Evolutionary conservation across 257 asterid species (phyloP).

Genomic region (Penstemon barbatus): DNA sequence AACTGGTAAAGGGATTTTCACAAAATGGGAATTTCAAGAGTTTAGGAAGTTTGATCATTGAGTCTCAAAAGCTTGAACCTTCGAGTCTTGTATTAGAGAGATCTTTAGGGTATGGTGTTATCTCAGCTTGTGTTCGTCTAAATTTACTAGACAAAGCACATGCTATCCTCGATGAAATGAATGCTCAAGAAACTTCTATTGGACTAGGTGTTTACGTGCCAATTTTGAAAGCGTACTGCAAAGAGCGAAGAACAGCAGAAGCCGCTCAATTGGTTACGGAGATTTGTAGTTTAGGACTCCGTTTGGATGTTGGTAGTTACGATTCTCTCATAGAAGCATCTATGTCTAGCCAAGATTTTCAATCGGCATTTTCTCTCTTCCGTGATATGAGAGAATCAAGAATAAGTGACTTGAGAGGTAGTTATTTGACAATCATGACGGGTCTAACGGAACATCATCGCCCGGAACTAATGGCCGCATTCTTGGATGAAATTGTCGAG

Average conservation of each 20-base stretch:
- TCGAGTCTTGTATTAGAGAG: slow-evolving; percentile 50
- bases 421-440: slow-evolving; percentile 92
- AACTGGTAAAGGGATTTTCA: slow-evolving; percentile 60
- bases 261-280: slow-evolving; percentile 86
- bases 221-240: slow-evolving; percentile 72
- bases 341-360: slow-evolving; percentile 92
- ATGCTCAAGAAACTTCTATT: slow-evolving; percentile 59
- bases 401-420: slow-evolving; percentile 54
- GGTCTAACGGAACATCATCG: slow-evolving; percentile 93
- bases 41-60: slow-evolving; percentile 61
- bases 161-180: slow-evolving; percentile 77
- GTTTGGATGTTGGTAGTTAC: slow-evolving; percentile 55
- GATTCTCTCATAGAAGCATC: slow-evolving; percentile 84
- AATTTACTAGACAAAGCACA: slow-evolving; percentile 77
- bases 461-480: slow-evolving; percentile 92
- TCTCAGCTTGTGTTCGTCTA: slow-evolving; percentile 64
- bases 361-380: slow-evolving; percentile 84
- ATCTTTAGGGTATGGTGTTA: slow-evolving; percentile 72
- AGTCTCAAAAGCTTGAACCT: slow-evolving; percentile 74
- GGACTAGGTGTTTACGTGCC: slow-evolving; percentile 83
- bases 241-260: slow-evolving; percentile 80
- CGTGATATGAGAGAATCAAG: slow-evolving; percentile 95
- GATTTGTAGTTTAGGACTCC: slow-evolving; percentile 58
- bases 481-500: slow-evolving; percentile 80
- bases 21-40: slow-evolving; percentile 53